Conservation (phyloP, 192 early-diverging fungal species). For the Jimgerdemannia lactiflua region DNA sequence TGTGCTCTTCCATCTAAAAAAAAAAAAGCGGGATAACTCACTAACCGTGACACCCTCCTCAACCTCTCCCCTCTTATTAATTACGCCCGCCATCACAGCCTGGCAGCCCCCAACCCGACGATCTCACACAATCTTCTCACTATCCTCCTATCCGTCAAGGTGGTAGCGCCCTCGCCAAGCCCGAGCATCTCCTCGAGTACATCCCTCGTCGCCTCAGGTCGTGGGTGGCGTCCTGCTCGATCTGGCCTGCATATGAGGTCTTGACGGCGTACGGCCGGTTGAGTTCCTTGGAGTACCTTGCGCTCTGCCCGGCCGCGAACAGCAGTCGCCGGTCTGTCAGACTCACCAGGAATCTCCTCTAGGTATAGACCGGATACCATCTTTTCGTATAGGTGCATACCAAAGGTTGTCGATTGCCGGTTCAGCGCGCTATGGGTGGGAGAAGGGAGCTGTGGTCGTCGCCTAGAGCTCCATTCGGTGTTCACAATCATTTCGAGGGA, state of each 20-base stretch:
- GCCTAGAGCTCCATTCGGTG: constrained; percentile 92
- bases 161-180: constrained; percentile 60
- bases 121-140: constrained; percentile 79
- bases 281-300: no score
- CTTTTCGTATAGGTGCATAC: constrained; percentile 90
- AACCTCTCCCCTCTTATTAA: no score
- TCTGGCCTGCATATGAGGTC: constrained; percentile 69
- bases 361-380: constrained; percentile 93
- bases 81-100: constrained; percentile 68
- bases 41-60: no score
- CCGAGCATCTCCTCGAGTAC: constrained; percentile 73
- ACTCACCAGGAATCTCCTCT: no score
- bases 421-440: constrained; percentile 78
- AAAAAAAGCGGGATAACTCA: no score
- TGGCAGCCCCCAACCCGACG: constrained; percentile 80
- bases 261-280: no score
- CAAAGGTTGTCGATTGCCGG: constrained; percentile 74
- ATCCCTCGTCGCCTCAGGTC: constrained; percentile 54
- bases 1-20: no score
- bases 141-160: constrained; percentile 74
- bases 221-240: constrained; percentile 76
- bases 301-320: constrained; percentile 62
- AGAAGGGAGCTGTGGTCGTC: constrained; percentile 70
- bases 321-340: constrained; percentile 79
- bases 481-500: constrained; percentile 87